phyloP scores from a whole-genome alignment of 345 rosid genomes.

The Eucalyptus grandis region DNA sequence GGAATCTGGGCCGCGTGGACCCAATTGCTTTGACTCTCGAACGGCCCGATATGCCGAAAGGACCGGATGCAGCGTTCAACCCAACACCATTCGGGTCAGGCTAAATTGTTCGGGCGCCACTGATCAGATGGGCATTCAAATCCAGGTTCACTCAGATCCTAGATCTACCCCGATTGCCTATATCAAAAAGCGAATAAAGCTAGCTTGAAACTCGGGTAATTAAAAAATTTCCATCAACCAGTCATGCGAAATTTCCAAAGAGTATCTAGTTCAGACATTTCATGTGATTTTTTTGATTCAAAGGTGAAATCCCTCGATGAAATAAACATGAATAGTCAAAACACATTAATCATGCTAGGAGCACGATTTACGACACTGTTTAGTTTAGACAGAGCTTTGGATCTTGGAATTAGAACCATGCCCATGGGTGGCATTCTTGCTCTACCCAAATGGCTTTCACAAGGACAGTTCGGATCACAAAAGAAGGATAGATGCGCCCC shows the following conservation, averaged over 20 bases:
- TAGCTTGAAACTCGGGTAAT: neutral
- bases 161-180: neutral
- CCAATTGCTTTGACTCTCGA: neutral
- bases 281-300: neutral
- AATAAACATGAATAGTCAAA: neutral
- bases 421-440: neutral
- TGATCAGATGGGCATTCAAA: neutral
- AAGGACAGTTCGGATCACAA: neutral
- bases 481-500: neutral
- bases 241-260: fast-evolving
- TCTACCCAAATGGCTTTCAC: neutral
- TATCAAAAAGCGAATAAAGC: neutral
- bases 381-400: neutral
- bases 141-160: neutral
- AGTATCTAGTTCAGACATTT: fast-evolving
- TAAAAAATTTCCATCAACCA: fast-evolving
- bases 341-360: neutral
- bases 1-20: neutral
- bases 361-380: neutral
- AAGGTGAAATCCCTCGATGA: fast-evolving
- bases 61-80: neutral
- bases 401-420: neutral
- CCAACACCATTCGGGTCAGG: neutral
- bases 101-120: neutral
- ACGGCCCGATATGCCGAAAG: neutral